phyloP scores from a whole-genome alignment of 2,329 filamentous ascomycete species.

The Triangularia setosa region DNA sequence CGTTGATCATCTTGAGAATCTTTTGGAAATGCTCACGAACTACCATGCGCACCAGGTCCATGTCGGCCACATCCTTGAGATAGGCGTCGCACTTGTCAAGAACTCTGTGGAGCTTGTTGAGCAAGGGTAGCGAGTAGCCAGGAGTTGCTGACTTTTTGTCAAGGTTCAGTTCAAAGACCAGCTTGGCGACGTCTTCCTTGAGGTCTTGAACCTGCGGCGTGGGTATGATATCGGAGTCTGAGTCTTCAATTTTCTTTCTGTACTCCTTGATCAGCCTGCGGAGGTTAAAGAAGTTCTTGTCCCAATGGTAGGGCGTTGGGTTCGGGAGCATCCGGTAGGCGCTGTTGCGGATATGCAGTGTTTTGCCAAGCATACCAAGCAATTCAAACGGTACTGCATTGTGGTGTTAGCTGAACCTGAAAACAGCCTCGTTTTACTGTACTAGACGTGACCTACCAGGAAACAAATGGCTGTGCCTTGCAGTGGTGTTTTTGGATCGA shows the following conservation, averaged over 20 bases:
- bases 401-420: not conserved
- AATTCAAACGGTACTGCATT: slow-evolving; percentile 53
- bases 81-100: slow-evolving; percentile 42
- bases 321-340: slow-evolving; percentile 54
- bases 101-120: slow-evolving; percentile 39
- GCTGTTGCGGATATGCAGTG: slow-evolving; percentile 46
- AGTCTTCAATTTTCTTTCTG: slow-evolving; percentile 27
- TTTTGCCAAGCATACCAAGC: slow-evolving; percentile 52
- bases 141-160: slow-evolving; percentile 21
- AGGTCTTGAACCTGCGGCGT: slow-evolving; percentile 18
- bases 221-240: slow-evolving; percentile 15
- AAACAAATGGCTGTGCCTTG: slow-evolving; percentile 45
- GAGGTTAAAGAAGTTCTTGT: slow-evolving; percentile 45
- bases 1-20: slow-evolving; percentile 44
- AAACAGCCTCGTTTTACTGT: not conserved
- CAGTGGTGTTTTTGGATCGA: slow-evolving; percentile 31
- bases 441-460: slow-evolving; percentile 35
- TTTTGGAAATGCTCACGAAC: slow-evolving; percentile 49
- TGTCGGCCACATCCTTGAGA: slow-evolving; percentile 31
- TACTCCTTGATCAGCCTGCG: slow-evolving; percentile 41
- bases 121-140: slow-evolving; percentile 33
- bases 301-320: slow-evolving; percentile 52
- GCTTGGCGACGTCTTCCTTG: not conserved
- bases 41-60: slow-evolving; percentile 41
- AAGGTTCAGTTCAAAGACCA: slow-evolving; percentile 15